phyloP scores from a whole-genome alignment of 495 filamentous ascomycete species.

The Lophiostoma macrostomum region DNA sequence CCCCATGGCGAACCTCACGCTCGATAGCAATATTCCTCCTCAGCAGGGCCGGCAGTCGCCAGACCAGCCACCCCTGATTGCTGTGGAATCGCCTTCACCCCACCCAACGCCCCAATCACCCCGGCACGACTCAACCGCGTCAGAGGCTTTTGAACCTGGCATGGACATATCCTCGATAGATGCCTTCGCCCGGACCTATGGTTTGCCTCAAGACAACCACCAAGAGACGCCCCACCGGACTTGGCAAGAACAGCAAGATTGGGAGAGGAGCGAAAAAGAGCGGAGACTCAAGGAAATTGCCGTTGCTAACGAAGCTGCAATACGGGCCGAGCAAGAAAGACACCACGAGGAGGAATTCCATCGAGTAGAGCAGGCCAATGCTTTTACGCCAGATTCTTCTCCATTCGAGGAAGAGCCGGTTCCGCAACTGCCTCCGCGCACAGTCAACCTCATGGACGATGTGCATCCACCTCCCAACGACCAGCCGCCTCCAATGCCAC shows the following conservation, averaged over 20 bases:
- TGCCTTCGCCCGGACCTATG: slow-evolving; percentile 24
- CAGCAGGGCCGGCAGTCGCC: neutral
- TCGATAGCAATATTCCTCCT: slow-evolving; percentile 11
- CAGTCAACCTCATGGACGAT: too few relatives aligned
- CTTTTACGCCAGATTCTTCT: slow-evolving; percentile 5
- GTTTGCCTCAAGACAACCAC: slow-evolving; percentile 18
- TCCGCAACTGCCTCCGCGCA: slow-evolving; percentile 27
- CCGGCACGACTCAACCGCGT: slow-evolving; percentile 22
- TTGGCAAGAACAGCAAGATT: slow-evolving; percentile 35
- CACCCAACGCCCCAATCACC: slow-evolving; percentile 8
- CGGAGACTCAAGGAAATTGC: slow-evolving; percentile 23
- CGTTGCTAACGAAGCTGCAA: slow-evolving; percentile 24
- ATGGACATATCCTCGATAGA: slow-evolving; percentile 30
- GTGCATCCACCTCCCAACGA: too few relatives aligned
- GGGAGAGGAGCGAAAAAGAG: slow-evolving; percentile 31
- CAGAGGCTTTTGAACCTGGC: slow-evolving; percentile 17
- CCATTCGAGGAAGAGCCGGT: slow-evolving; percentile 16
- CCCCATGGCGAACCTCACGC: slow-evolving; percentile 1
- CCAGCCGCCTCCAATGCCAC: slow-evolving; percentile 28
- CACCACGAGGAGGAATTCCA: slow-evolving; percentile 34
- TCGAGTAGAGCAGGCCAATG: slow-evolving; percentile 21
- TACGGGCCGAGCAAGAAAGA: slow-evolving; percentile 29
- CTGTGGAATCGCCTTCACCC: slow-evolving; percentile 22
- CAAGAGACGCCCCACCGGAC: slow-evolving; percentile 20
- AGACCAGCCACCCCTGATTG: slow-evolving; percentile 27